A percentile compares a stretch with the other conserved stretches of the same genome.
Conservation (phyloP, 2,329 filamentous ascomycete genomes). For the Calonectria hongkongensis region DNA sequence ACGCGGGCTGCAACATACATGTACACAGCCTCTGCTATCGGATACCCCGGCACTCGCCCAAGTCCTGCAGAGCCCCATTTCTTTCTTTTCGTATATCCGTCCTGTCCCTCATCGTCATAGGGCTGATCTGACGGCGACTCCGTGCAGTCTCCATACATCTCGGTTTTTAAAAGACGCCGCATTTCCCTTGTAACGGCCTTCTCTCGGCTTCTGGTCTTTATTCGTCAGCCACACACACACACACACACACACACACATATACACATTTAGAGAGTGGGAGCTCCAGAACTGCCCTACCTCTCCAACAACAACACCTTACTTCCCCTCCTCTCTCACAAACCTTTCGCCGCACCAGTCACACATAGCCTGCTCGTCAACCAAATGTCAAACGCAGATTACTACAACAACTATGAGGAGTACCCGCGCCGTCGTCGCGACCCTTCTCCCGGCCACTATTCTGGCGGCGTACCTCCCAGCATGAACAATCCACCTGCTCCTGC, state of each 20-base stretch:
- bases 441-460: slow-evolving; percentile 59
- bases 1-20: slow-evolving; percentile 18
- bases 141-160: slow-evolving; percentile 18
- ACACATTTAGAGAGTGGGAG: background rate
- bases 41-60: slow-evolving; percentile 31
- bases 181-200: slow-evolving; percentile 9
- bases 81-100: slow-evolving; percentile 21
- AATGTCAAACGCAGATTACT: slow-evolving; percentile 54
- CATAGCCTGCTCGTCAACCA: background rate
- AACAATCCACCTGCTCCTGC: slow-evolving; percentile 39
- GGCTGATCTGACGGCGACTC: slow-evolving; percentile 42
- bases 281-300: background rate
- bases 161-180: slow-evolving; percentile 19
- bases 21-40: slow-evolving; percentile 26
- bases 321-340: background rate
- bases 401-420: slow-evolving; percentile 57
- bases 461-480: slow-evolving; percentile 50
- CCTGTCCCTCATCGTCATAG: slow-evolving; percentile 23
- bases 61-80: slow-evolving; percentile 34
- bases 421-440: slow-evolving; percentile 54
- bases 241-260: background rate
- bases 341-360: background rate
- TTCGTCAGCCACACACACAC: slow-evolving; percentile 22
- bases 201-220: background rate
- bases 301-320: background rate